phyloP scores from a whole-genome alignment of 495 filamentous ascomycete species.

The Talaromyces nanjingensis region DNA sequence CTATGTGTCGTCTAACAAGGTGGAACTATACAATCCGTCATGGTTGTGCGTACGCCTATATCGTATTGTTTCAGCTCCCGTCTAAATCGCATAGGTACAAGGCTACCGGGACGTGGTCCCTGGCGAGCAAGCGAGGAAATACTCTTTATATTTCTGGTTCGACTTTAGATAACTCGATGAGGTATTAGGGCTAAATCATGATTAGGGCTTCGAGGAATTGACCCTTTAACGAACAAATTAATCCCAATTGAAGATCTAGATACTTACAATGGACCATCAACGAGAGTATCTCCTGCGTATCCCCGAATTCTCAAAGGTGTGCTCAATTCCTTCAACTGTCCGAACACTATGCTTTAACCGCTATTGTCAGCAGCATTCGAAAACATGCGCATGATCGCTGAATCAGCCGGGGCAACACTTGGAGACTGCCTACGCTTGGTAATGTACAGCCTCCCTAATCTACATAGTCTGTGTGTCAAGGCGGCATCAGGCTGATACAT shows the following conservation, averaged over 20 bases:
- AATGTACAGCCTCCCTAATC: background rate
- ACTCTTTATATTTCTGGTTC: background rate
- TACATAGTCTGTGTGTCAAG: background rate
- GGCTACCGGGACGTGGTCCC: no score
- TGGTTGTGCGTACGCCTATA: background rate
- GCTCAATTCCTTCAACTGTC: background rate
- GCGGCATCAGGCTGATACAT: background rate
- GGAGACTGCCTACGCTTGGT: background rate
- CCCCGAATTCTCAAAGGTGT: background rate
- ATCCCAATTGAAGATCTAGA: background rate
- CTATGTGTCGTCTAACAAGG: background rate
- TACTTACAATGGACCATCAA: background rate
- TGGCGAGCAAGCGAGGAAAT: no score
- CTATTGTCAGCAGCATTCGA: background rate
- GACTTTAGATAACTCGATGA: background rate
- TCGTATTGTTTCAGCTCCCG: background rate
- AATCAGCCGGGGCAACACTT: background rate
- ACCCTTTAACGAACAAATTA: background rate
- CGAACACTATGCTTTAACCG: no score
- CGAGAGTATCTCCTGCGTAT: background rate
- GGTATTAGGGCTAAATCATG: background rate
- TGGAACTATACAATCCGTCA: background rate
- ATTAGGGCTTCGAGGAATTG: background rate
- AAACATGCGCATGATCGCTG: slow-evolving; percentile 1
- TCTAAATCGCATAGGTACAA: no score